Conservation (phyloP, 2,329 filamentous ascomycete species). For the Cordyceps javanica region DNA sequence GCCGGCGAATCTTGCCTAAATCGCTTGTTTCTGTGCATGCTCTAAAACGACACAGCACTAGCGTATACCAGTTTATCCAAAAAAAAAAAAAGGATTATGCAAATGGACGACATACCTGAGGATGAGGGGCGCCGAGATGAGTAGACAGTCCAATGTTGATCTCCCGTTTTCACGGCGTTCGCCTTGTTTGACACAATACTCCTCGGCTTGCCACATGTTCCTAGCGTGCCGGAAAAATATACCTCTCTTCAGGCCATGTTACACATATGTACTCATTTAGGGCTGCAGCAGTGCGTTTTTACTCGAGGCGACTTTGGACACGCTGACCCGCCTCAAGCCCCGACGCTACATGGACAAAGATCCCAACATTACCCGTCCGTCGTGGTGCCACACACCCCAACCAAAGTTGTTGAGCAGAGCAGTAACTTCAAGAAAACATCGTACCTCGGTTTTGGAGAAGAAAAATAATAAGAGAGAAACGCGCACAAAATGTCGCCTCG, state of each 20-base stretch:
- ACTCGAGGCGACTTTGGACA: background rate
- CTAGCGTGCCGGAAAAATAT: background rate
- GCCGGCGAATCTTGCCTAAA: background rate
- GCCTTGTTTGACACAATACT: background rate
- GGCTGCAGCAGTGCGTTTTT: background rate
- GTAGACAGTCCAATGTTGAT: background rate
- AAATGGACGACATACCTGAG: background rate
- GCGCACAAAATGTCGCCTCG: no score
- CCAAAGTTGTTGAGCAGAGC: background rate
- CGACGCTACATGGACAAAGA: background rate
- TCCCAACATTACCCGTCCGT: background rate
- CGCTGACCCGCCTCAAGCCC: background rate
- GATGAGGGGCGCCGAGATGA: background rate
- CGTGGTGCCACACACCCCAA: background rate
- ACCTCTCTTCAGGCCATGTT: background rate
- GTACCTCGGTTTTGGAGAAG: no score
- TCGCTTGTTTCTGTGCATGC: background rate
- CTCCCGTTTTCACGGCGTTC: background rate
- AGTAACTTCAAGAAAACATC: no score
- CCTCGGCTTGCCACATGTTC: background rate
- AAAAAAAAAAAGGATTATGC: no score
- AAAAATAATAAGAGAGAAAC: no score
- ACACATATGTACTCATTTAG: background rate
- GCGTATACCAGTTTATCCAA: background rate
- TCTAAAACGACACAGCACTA: no score